Evolutionary conservation across 2,329 filamentous ascomycete genomes (phyloP), one percentile per base, ranked within the genome.

Genomic region (Clonostachys rosea): DNA sequence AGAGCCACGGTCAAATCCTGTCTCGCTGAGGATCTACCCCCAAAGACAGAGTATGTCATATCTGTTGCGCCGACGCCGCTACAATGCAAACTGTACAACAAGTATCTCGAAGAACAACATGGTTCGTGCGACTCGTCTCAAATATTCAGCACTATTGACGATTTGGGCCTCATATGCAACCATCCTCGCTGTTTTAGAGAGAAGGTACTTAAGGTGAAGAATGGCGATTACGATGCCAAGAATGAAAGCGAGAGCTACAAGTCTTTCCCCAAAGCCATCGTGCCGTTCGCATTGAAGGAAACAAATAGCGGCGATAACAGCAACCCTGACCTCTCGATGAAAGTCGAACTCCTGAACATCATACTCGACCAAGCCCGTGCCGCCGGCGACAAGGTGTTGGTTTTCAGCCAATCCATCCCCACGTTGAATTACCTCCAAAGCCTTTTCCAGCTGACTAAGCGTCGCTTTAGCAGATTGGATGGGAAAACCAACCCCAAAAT

Each of bases 11-110:
- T 90, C 35, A 62, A 66, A 14, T 76, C 77, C 3, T 81, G 77
- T 6, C 70, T 95, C 40, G 76, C 78, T 51, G 71, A 82, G 12
- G 80, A 84, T 37, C 70, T 96, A 40, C 88, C 87, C 4, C 69
- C 73, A 0, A 96, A 96, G 62, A 79, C 77, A 8, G 91, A 96
- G 59, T 96, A 92, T 58, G 79, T 95, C 33, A 77, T 96, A 46
- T 87, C 77, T 4, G 71, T 96, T 6, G 80, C 85, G 7, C 69
- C 94, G 11, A 89, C 87, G 0, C 56, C 68, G 0, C 43, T 87
- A 2, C 91, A 96, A 63, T 67, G 64, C 40, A 56, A 69, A 3
- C 74, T 84, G 0, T 96, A 96, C 62, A 54, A 67, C 34, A 50
- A 59, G 6, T 80, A 74, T 52, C 17, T 39, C 7, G 36, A 39